A percentile compares a stretch with the other conserved stretches of the same genome.
Evolutionary conservation across 1,284 basidiomycete species (phyloP).

Genomic region (Gymnopus androsaceus): DNA sequence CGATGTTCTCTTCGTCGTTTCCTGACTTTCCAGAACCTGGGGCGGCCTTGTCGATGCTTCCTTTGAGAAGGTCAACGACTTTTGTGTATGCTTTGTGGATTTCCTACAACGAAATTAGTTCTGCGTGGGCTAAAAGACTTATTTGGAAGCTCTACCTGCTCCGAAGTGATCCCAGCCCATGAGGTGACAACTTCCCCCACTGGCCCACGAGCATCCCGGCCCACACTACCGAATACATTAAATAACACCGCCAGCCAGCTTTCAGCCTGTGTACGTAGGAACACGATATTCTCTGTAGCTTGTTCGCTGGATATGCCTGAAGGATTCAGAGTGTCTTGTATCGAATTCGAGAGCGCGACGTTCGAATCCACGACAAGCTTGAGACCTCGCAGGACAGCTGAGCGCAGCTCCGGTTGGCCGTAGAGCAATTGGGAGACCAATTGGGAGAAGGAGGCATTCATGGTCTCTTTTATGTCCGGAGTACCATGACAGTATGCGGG

Average conservation of each 20-base stretch:
- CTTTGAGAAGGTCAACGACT: slow-evolving; percentile 75
- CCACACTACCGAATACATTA: slow-evolving; percentile 92
- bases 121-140: background rate
- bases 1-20: slow-evolving; percentile 52
- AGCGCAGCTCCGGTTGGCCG: slow-evolving; percentile 82
- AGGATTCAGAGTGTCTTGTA: slow-evolving; percentile 33
- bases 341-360: slow-evolving; percentile 42
- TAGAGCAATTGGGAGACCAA: slow-evolving; percentile 93
- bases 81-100: slow-evolving; percentile 81
- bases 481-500: slow-evolving; percentile 78
- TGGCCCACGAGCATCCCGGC: slow-evolving; percentile 74
- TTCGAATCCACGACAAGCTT: slow-evolving; percentile 82
- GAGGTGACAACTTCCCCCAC: slow-evolving; percentile 88
- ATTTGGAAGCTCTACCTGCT: slow-evolving; percentile 49
- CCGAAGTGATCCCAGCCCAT: slow-evolving; percentile 85
- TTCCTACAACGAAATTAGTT: slow-evolving; percentile 47
- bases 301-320: slow-evolving; percentile 48
- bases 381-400: slow-evolving; percentile 81
- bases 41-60: slow-evolving; percentile 56
- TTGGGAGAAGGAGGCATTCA: slow-evolving; percentile 77
- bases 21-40: slow-evolving; percentile 36
- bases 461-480: slow-evolving; percentile 62
- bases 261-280: slow-evolving; percentile 80
- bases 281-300: slow-evolving; percentile 70
- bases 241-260: slow-evolving; percentile 95